Evolutionary conservation across 2,329 filamentous ascomycete species (phyloP), one percentile per base, ranked within the genome.

Genomic region (Coniochaeta hoffmannii): DNA sequence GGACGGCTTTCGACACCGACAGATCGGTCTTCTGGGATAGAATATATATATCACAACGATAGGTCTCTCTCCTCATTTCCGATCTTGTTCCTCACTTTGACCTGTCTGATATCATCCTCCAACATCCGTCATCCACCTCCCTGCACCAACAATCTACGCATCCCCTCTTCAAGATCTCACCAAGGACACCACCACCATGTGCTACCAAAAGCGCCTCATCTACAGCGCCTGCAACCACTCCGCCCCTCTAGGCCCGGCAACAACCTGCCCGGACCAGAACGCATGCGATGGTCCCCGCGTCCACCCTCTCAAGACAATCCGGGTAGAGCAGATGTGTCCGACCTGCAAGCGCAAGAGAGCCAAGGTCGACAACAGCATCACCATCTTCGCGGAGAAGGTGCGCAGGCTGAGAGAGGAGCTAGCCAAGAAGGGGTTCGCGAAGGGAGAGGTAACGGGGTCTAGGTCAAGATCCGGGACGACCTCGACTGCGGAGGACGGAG

Each of bases 191-290:
- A 8, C 24, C 6, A 51, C 8, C 24, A 53, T 53, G 50, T 53
- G 50, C 50, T 38, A 53, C 50, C 50, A 53, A 28, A 28, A 38
- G 24, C 31, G 31, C 15, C 50, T 53, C 31, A 4, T 53, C 31
- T 53, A 38, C 50, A 17, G 50, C 2, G 7, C 9, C 15, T 53
- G 50, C 32, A 53, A 38, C 50, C 50, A 53, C 50, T 53, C 50
- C 3, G 17, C 19, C 3, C 17, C n/a, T 2, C 31, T 53, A 14
- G 31, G 22, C 7, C 4, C 9, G 12, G 50, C 32, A 15, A 4
- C 9, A 4, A 3, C 32, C 4, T 38, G 50, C 17, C 24, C 8
- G 17, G 31, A 31, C 30, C 3, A 19, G 49, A 50, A 3, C 15
- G 28, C 5, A 4, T 53, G 49, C 28, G 17, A 31, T 14, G 49